Conservation (phyloP, 2,329 filamentous ascomycete genomes). For the Aphanocladium album region DNA sequence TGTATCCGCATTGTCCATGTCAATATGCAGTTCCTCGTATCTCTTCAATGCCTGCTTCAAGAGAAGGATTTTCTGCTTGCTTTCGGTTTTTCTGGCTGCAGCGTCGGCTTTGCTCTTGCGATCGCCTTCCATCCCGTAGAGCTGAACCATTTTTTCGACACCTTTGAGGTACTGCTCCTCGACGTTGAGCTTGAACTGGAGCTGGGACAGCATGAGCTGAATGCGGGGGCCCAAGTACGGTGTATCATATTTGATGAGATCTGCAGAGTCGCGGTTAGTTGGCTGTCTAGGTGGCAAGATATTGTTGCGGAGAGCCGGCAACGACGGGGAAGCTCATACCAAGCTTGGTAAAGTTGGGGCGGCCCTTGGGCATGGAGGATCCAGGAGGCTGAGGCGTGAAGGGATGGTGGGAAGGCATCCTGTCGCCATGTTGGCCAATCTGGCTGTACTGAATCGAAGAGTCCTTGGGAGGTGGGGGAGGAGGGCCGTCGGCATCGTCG, state of each 20-base stretch:
- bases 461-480: slow-evolving; percentile 72
- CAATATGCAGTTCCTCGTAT: slow-evolving; percentile 96
- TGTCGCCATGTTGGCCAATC: slow-evolving; percentile 60
- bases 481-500: slow-evolving; percentile 46
- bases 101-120: slow-evolving; percentile 93
- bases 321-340: slow-evolving; percentile 49
- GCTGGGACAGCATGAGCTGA: slow-evolving; percentile 96
- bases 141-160: slow-evolving; percentile 97
- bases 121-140: slow-evolving; percentile 96
- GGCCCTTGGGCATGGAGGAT: slow-evolving; percentile 62
- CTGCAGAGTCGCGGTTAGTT: slow-evolving; percentile 39
- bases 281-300: neutral
- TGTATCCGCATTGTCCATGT: slow-evolving; percentile 73
- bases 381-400: slow-evolving; percentile 66
- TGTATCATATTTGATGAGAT: slow-evolving; percentile 98
- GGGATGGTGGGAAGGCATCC: slow-evolving; percentile 77
- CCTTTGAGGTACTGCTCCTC: slow-evolving; percentile 99
- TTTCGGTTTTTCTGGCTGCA: slow-evolving; percentile 83
- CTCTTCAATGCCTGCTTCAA: slow-evolving; percentile 92
- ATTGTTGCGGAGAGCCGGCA: neutral
- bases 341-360: slow-evolving; percentile 93
- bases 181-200: slow-evolving; percentile 97
- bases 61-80: slow-evolving; percentile 95
- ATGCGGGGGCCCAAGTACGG: slow-evolving; percentile 93
- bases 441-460: slow-evolving; percentile 46